These are phyloP conservation scores for Plasmodium fragile DNA, from an alignment of 169 alveolate genomes.

Conservation along the genomic window DNA sequence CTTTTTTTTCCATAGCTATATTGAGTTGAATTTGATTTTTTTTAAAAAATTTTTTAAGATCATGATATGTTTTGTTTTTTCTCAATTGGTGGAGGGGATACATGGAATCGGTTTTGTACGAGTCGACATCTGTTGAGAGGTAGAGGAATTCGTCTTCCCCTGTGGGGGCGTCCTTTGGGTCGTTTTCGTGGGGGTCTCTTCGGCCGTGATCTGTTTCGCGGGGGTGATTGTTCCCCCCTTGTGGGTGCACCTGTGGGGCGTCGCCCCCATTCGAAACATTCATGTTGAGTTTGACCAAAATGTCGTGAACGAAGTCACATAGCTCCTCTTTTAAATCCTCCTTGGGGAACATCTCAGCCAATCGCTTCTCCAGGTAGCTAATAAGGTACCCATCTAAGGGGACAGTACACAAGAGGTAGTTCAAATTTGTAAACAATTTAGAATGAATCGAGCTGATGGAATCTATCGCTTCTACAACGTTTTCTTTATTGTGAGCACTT, in stretches of 20 bases:
- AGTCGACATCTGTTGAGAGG: conserved; percentile 56
- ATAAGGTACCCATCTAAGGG: conserved; percentile 19
- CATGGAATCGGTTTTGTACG: conserved; percentile 60
- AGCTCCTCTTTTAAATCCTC: not conserved
- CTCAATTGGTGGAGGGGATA: conserved; percentile 7
- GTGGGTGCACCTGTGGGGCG: not conserved
- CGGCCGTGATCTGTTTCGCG: not conserved
- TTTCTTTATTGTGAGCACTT: not conserved
- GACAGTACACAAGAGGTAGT: conserved; percentile 2
- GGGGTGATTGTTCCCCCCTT: not conserved
- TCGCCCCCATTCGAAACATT: not conserved
- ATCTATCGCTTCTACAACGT: conserved; percentile 1
- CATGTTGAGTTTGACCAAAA: not conserved
- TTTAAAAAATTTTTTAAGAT: conserved; percentile 19
- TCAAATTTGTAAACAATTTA: conserved; percentile 9
- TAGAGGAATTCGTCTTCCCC: conserved; percentile 24
- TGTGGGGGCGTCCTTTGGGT: not conserved
- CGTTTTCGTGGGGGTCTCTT: not conserved
- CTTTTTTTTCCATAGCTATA: conserved; percentile 4
- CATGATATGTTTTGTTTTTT: not conserved
- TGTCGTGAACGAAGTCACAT: not conserved
- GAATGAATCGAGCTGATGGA: not conserved
- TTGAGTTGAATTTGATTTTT: not conserved
- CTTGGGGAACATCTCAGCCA: not conserved
- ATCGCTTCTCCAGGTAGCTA: not conserved